Base-by-base conservation (phyloP, 805 yeast genomes). In the Candida insectorum region DNA sequence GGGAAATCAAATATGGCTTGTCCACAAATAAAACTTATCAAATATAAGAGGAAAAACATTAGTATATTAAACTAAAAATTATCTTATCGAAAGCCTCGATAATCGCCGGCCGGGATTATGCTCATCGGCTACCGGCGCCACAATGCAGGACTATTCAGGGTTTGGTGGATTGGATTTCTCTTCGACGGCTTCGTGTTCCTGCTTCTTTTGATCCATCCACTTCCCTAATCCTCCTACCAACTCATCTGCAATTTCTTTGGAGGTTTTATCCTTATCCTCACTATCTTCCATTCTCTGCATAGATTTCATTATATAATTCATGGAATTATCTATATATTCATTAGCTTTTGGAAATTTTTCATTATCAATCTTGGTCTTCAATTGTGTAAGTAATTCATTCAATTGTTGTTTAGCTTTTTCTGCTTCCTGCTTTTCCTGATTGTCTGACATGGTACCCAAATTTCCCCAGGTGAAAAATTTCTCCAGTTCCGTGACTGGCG, bases 161-260 rank as follows among this genome's bases (percentile, higher is more conserved):
- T n/a, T n/a, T n/a, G n/a, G n/a, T n/a, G n/a, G n/a, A n/a, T n/a
- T n/a, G n/a, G n/a, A n/a, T n/a, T n/a, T n/a, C n/a, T n/a, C n/a
- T n/a, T n/a, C n/a, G n/a, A n/a, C n/a, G n/a, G 26, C 13, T 13
- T 41, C 32, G 24, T 37, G 21, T 19, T 36, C 35, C 24, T 33
- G 35, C 20, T 40, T 36, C 27, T 48, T 36, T 22, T 28, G 12
- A 30, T 43, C 47, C 5, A 50, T 44, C 68, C 69, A 64, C 8
- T 36, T 28, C 6, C 54, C 56, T 26, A 59, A 47, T 27, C 45
- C 54, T 3, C 23, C 22, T 23, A 46, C 50, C 37, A 63, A 47
- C 39, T 64, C 70, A 4, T 56, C 46, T 2, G 67, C 63, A 15
- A 65, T 56, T 25, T 60, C 65, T 19, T 54, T 38, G 4, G 65